Evolutionary conservation across 2,329 filamentous ascomycete genomes (phyloP).

Genomic region (Zymoseptoria brevis): DNA sequence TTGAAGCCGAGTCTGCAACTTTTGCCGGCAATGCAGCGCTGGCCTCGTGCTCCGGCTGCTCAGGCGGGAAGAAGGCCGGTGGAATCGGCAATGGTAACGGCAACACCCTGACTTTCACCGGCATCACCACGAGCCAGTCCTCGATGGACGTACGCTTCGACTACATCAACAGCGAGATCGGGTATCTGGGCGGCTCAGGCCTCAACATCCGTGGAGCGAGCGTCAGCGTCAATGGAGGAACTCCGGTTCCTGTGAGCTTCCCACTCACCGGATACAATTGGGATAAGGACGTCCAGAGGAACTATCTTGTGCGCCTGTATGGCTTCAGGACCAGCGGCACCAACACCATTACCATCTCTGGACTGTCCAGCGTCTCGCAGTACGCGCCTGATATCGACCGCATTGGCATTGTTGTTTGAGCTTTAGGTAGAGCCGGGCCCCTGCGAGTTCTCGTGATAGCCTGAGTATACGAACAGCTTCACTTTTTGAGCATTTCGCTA

Average conservation of each 20-base stretch:
- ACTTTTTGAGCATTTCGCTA: no score
- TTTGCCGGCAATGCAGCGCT: conserved; percentile 26
- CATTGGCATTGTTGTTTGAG: conserved; percentile 8
- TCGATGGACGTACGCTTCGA: conserved; percentile 31
- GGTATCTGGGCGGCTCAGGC: conserved; percentile 26
- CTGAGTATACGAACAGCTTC: no score
- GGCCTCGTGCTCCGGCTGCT: conserved; percentile 28
- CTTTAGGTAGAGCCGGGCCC: background rate
- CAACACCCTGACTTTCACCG: conserved; percentile 24
- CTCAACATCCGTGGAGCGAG: conserved; percentile 32
- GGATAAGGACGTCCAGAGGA: conserved; percentile 26
- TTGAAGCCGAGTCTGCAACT: conserved; percentile 27
- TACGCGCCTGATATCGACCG: conserved; percentile 26
- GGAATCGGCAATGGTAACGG: conserved; percentile 20
- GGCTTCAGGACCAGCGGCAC: conserved; percentile 19
- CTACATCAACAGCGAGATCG: conserved; percentile 36
- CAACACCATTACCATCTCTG: conserved; percentile 23
- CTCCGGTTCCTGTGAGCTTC: conserved; percentile 31
- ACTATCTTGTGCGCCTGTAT: conserved; percentile 19
- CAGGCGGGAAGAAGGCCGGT: conserved; percentile 29
- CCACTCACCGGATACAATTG: conserved; percentile 36
- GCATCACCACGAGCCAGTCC: conserved; percentile 23
- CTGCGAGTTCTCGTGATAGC: background rate
- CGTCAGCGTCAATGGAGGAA: conserved; percentile 32
- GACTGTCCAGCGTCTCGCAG: conserved; percentile 13